Conservation (phyloP, 371 early-diverging fungal genomes). For the Syncephalastrum contaminatum region DNA sequence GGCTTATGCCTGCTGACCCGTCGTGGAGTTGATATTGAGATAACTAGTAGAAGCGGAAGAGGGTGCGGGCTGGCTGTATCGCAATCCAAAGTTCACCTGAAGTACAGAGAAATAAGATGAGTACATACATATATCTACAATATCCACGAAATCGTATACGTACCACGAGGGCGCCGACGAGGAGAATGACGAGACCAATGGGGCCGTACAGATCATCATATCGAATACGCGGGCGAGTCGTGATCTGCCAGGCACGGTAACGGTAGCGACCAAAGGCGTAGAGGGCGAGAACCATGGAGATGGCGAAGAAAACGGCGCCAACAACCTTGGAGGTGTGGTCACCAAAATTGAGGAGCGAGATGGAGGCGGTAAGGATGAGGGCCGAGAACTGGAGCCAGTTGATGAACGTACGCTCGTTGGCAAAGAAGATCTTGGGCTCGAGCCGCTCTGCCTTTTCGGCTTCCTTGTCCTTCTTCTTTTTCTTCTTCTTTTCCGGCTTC, state of each 20-base stretch:
- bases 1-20: constrained; percentile 3
- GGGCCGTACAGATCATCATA: constrained; percentile 73
- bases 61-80: constrained; percentile 6
- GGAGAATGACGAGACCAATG: constrained; percentile 75
- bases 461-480: constrained; percentile 19
- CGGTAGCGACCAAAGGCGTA: constrained; percentile 85
- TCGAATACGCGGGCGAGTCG: constrained; percentile 49
- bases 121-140: not conserved
- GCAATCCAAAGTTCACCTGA: constrained; percentile 23
- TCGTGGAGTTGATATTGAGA: constrained; percentile 18
- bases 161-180: constrained; percentile 76
- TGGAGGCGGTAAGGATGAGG: constrained; percentile 58
- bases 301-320: constrained; percentile 71
- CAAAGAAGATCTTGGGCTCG: constrained; percentile 97
- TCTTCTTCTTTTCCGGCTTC: constrained; percentile 9
- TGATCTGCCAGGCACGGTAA: constrained; percentile 73
- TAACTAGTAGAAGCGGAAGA: constrained; percentile 5
- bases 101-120: not conserved
- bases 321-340: constrained; percentile 57
- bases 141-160: constrained; percentile 29
- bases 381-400: constrained; percentile 75
- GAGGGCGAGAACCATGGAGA: constrained; percentile 68
- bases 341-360: constrained; percentile 78
- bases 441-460: constrained; percentile 33
- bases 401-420: constrained; percentile 96